These are phyloP conservation scores for Scalesia atractyloides DNA, from an alignment of 129 eudicot genomes.

Conservation along the genomic window DNA sequence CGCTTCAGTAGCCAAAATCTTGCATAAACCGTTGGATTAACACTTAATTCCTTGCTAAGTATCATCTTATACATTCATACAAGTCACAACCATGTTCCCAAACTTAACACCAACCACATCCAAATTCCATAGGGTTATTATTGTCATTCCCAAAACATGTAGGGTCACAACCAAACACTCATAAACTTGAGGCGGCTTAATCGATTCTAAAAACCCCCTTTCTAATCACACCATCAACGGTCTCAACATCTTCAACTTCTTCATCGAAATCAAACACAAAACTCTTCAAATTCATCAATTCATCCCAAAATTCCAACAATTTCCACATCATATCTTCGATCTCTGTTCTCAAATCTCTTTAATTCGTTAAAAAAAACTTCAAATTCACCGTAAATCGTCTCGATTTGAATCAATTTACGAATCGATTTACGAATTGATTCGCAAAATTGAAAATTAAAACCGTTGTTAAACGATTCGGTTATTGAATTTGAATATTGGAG, in stretches of 20 bases:
- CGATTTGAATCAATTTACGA: constrained; percentile 12
- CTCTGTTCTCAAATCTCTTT: neutral
- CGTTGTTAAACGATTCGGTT: constrained; percentile 22
- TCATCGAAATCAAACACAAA: constrained; percentile 41
- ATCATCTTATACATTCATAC: no score
- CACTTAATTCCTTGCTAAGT: no score
- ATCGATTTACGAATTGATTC: constrained; percentile 12
- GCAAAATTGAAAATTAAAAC: neutral
- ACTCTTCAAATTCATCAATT: neutral
- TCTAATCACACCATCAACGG: constrained; percentile 47
- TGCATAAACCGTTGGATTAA: no score
- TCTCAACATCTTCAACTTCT: constrained; percentile 87
- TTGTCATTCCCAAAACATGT: neutral
- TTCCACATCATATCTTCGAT: constrained; percentile 21
- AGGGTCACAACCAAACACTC: neutral
- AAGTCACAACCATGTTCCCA: no score
- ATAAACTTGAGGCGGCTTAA: constrained; percentile 7
- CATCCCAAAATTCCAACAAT: neutral
- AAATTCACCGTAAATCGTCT: constrained; percentile 8
- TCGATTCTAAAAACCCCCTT: constrained; percentile 9
- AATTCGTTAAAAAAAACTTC: neutral
- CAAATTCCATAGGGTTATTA: neutral
- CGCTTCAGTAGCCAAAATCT: no score
- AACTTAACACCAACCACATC: no score
- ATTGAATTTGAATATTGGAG: neutral